phyloP scores from a whole-genome alignment of 768 basidiomycete species.

The Chiua virens region DNA sequence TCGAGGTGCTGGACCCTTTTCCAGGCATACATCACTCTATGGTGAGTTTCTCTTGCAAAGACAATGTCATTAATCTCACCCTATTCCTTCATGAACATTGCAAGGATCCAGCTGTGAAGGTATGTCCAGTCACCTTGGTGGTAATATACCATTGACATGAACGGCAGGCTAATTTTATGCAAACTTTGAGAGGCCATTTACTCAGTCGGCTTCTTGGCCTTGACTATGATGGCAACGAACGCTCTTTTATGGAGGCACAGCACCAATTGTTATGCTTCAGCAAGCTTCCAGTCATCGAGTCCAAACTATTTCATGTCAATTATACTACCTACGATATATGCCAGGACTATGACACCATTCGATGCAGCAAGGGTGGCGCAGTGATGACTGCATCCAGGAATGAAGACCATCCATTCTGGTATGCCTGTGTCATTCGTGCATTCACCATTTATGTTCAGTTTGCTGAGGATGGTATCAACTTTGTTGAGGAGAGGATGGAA shows the following conservation, averaged over 20 bases:
- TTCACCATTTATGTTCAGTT: no score
- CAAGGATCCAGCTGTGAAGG: conserved; percentile 7
- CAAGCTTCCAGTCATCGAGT: not conserved
- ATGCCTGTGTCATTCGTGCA: no score
- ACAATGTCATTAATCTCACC: not conserved
- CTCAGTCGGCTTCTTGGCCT: not conserved
- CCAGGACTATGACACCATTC: not conserved
- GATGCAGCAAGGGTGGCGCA: not conserved
- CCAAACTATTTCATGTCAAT: not conserved
- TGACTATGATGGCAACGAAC: not conserved
- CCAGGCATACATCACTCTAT: conserved; percentile 2
- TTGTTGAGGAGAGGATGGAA: not conserved
- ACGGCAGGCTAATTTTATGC: not conserved
- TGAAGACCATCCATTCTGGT: no score
- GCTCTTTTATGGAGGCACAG: not conserved
- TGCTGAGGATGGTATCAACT: no score
- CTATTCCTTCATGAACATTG: not conserved
- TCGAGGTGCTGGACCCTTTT: not conserved
- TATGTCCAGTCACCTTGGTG: not conserved
- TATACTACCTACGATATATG: conserved; percentile 2
- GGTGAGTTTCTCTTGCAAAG: not conserved
- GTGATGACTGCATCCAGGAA: conserved; percentile 2
- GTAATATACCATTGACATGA: not conserved
- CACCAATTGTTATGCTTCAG: not conserved
- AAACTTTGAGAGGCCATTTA: no score